Conservation (phyloP, 2,329 filamentous ascomycete species). For the Phoma sp. region DNA sequence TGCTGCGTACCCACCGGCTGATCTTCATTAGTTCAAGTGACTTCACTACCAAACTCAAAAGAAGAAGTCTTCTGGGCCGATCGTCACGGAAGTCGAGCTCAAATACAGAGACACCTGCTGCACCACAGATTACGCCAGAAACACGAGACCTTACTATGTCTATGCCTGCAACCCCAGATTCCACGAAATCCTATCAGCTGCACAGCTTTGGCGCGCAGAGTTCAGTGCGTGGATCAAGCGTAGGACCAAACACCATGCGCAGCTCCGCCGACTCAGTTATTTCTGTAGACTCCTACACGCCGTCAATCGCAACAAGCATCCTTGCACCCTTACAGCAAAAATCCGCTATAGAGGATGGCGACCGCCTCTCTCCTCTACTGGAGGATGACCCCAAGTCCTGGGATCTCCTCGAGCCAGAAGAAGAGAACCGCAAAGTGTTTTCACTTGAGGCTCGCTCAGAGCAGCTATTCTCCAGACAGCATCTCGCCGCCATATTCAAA, state of each 20-base stretch:
- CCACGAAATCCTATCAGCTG: constrained; percentile 17
- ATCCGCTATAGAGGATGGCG: constrained; percentile 48
- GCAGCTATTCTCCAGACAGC: constrained; percentile 68
- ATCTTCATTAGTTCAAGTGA: constrained; percentile 30
- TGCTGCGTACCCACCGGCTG: constrained; percentile 11
- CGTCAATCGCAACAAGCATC: constrained; percentile 41
- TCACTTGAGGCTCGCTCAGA: constrained; percentile 70
- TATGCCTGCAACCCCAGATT: constrained; percentile 26
- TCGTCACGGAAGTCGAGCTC: constrained; percentile 12
- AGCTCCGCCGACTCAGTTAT: constrained; percentile 46
- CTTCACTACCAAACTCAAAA: constrained; percentile 28
- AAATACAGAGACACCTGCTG: constrained; percentile 16
- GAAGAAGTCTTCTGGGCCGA: constrained; percentile 16
- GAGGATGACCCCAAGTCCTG: constrained; percentile 62
- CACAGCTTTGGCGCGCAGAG: constrained; percentile 14
- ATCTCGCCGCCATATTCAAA: constrained; percentile 69
- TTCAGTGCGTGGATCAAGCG: constrained; percentile 23
- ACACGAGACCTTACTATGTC: constrained; percentile 18
- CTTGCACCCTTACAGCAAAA: constrained; percentile 54
- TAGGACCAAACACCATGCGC: constrained; percentile 30
- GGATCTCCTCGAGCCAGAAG: constrained; percentile 56
- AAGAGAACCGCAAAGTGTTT: constrained; percentile 47
- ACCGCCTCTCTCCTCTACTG: constrained; percentile 54
- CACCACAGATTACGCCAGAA: constrained; percentile 14
- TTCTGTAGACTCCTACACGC: constrained; percentile 43